Evolutionary conservation across 1,139 yeast species (phyloP), one percentile per base, ranked within the genome.

Genomic region (Scheffersomyces cryptocercus): DNA sequence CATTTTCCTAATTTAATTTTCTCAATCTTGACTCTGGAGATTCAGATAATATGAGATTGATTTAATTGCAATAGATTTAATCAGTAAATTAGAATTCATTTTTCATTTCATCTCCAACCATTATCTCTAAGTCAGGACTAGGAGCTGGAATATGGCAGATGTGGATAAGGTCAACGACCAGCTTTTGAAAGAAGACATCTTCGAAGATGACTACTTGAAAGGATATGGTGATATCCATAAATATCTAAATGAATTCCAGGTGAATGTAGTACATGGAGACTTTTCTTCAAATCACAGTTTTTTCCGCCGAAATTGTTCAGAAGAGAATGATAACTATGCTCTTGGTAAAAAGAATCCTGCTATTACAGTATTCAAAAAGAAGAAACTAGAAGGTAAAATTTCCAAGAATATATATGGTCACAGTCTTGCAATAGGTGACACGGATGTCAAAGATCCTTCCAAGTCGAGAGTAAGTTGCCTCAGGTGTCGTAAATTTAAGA

Each of bases 401-500:
- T 31, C 49, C 5, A 31, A 39, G n/a, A 56, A 57, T 38, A 52
- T 58, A 31, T 59, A 59, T 37, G 51, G 57, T 26, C 62, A 58
- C 35, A 55, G 54, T 35, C 45, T 56, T 12, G 44, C 51, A 7
- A 42, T 41, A 8, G 52, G 56, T 4, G 53, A 56, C 15, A 30
- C 53, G 10, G 59, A 53, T 39, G 34, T 41, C 32, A 41, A 50
- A 28, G 56, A 53, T 28, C 42, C 50, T 3, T 44, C 55, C 7
- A 52, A 45, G 28, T 53, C 64, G 2, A 55, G 52, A 28, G 55
- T 54, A 5, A 60, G 64, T 43, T 62, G 66, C 43, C 37, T 53
- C 4, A 47, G 65, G 35, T 62, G 65, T 44, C 56, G 64, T 11
- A 58, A 56, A 41, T 59, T 55, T 38, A 62, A 62, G 42, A 58